Base-by-base conservation (phyloP, 1,284 basidiomycete species). In the Melampsora abietis-canadensis region DNA sequence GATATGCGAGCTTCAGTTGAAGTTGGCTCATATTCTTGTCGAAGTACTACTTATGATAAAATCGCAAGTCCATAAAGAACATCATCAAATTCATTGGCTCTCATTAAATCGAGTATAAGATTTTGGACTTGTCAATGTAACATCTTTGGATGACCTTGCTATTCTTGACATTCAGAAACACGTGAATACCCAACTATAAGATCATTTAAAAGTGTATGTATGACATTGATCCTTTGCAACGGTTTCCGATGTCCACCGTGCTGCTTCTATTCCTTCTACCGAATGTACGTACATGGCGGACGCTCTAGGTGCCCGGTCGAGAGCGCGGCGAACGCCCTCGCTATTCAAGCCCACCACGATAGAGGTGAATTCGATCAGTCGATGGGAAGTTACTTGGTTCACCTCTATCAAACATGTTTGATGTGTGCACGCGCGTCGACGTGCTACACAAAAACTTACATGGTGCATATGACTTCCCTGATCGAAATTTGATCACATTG, bases 201-300 rank as follows among this genome's bases (percentile, higher is more conserved):
- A 77, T 97, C 94, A 78, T 95, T 92, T 61, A 98, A 82, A 77
- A 97, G 88, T 0, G 94, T 94, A 81, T 98, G 95, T 10, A 98
- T n/a, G n/a, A n/a, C n/a, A 85, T 81, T 98, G 94, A 81, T 98
- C 96, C 81, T 98, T 98, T 3, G 96, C 94, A 0, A 95, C 98
- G 4, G 94, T 97, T 82, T 98, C 94, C 4, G 95, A 95, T n/a
- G 98, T 93, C 89, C 92, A 93, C 83, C 97, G 95, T 37, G 92
- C 92, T 0, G 92, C 92, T 82, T 97, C 94, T 4, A 89, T 89
- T 0, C 82, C 83, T 51, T 91, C 81, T 86, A 92, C 82, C 7
- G 83, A 83, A 81, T 98, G 95, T 85, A 81, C 98, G 92, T 31
- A 94, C 83, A 2, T 94, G 94, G n/a, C n/a, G n/a, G n/a, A n/a